Base-by-base conservation (phyloP, 208 protist species). In the Crithidia mellificae region DNA sequence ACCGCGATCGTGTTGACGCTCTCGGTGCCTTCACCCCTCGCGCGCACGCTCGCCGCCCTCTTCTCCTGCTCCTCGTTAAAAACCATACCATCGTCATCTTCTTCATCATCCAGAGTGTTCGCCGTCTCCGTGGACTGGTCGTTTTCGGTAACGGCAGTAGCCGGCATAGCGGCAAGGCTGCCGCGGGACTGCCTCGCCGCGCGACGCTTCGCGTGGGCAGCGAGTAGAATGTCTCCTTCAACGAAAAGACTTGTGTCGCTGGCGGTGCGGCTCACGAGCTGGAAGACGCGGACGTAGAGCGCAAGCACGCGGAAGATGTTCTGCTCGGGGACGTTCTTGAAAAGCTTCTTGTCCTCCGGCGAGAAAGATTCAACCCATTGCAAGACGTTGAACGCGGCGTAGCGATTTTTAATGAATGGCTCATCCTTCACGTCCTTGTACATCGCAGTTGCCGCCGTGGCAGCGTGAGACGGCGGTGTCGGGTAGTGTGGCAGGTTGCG, bases 341-440 rank as follows among this genome's bases (percentile, higher is more conserved):
- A n/a, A 15, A 85, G 32, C 19, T 80, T 75, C 6, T 88, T 47
- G 38, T 94, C 88, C 17, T 81, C 80, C 24, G 62, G 54, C 6
- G 83, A 55, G 38, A 96, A 93, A 46, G 70, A 63, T 61, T 86
- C 84, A 47, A 96, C 83, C 88, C 91, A 96, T 54, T 83, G 27
- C 12, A 90, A 69, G 2, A 96, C 57, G 12, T 83, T 71, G 52
- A 88, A 34, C 1, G 77, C 50, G 11, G 36, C 38, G 58, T 87
- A 87, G 32, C 80, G 84, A 38, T 73, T 39, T 27, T 79, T 51
- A 11, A 84, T 63, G 34, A 74, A 75, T 19, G 59, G 39, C 27
- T 20, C 19, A 22, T 58, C 57, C 32, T 74, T 20, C 12, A 27
- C 38, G 11, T 41, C 25, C 7, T 56, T 3, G 38, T 39, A 46